These are phyloP conservation scores for Metarhizium anisopliae DNA, from an alignment of 2,329 filamentous ascomycete genomes.

Conservation along the genomic window DNA sequence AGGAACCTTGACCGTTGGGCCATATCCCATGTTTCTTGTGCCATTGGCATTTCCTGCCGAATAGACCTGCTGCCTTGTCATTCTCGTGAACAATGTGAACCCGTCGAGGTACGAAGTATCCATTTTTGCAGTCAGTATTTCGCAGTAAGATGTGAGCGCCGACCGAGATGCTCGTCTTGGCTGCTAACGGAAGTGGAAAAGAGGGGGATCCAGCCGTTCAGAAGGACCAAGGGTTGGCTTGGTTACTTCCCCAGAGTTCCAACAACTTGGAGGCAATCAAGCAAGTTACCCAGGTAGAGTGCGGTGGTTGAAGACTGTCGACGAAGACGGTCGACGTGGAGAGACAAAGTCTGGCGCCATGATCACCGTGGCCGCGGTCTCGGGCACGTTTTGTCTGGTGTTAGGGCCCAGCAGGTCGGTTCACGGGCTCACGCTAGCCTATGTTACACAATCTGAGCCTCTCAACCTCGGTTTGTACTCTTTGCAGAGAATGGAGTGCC, in stretches of 20 bases:
- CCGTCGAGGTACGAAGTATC: background rate
- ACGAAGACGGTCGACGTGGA: background rate
- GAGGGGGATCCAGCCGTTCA: background rate
- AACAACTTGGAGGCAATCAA: background rate
- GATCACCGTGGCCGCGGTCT: constrained; percentile 1
- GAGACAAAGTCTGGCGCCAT: background rate
- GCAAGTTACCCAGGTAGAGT: background rate
- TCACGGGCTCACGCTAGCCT: constrained; percentile 8
- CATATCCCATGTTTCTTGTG: background rate
- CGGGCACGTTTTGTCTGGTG: constrained; percentile 5
- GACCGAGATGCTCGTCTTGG: background rate
- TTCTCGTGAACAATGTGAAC: background rate
- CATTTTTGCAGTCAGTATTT: background rate
- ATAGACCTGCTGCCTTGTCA: background rate
- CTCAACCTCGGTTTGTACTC: background rate
- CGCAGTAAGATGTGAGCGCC: background rate
- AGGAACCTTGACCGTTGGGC: background rate
- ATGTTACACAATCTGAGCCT: constrained; percentile 5
- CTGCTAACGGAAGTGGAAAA: background rate
- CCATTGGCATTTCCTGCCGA: background rate
- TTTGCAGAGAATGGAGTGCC: background rate
- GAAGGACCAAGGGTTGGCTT: background rate
- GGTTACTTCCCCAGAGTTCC: background rate
- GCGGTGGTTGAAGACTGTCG: background rate
- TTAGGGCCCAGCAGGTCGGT: constrained; percentile 7